These are phyloP conservation scores for Trametes cingulata DNA, from an alignment of 768 basidiomycete genomes.

Conservation along the genomic window DNA sequence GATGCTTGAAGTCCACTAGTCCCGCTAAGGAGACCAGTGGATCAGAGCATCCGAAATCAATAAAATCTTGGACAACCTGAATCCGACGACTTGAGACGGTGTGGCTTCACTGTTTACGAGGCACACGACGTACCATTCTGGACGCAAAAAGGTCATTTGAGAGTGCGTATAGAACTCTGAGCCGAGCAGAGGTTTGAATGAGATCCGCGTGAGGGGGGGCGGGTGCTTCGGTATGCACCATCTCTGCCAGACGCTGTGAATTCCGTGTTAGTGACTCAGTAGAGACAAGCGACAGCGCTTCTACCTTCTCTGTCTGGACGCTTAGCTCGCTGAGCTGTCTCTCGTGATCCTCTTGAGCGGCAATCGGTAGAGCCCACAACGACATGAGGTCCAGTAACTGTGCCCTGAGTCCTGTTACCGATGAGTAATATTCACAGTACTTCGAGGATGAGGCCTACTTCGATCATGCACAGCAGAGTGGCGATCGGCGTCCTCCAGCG, in stretches of 20 bases:
- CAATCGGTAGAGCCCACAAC: slow-evolving; percentile 15
- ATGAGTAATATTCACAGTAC: neutral
- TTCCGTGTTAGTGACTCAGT: neutral
- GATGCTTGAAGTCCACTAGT: slow-evolving; percentile 55
- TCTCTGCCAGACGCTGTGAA: neutral
- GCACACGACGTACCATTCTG: neutral
- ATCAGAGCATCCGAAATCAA: slow-evolving; percentile 40
- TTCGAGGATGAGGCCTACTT: neutral
- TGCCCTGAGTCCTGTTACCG: slow-evolving; percentile 18
- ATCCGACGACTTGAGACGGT: too few relatives aligned
- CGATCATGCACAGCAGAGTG: neutral
- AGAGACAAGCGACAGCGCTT: neutral
- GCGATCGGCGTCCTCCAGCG: neutral
- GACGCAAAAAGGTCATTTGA: neutral
- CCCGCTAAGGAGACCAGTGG: slow-evolving; percentile 41
- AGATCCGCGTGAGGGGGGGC: neutral
- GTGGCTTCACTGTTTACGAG: neutral
- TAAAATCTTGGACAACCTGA: slow-evolving; percentile 37
- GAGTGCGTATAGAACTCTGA: neutral
- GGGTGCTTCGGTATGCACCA: neutral
- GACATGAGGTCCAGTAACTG: slow-evolving; percentile 28
- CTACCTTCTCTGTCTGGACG: neutral
- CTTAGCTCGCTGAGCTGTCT: neutral
- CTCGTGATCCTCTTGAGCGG: slow-evolving; percentile 1
- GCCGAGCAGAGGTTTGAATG: neutral